These are phyloP conservation scores for Blastocladiella britannica DNA, from an alignment of 192 early-diverging fungal species.

Conservation along the genomic window DNA sequence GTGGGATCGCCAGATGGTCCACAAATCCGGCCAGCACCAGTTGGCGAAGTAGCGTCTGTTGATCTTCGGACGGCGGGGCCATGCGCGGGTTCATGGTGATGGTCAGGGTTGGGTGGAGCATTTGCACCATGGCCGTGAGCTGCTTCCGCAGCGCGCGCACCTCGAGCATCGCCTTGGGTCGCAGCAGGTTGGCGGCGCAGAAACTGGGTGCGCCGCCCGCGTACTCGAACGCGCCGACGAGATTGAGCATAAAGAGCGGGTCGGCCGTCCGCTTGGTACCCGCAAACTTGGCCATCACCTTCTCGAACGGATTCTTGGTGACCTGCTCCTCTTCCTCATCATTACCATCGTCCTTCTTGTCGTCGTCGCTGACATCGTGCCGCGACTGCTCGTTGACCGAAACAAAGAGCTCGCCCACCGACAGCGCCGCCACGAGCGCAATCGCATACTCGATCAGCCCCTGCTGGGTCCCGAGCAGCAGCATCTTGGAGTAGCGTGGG, in stretches of 20 bases:
- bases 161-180: slow-evolving; percentile 64
- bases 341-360: slow-evolving; percentile 24
- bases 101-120: slow-evolving; percentile 33
- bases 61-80: slow-evolving; percentile 37
- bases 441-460: slow-evolving; percentile 70
- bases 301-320: slow-evolving; percentile 6
- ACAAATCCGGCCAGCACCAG: slow-evolving; percentile 71
- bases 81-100: slow-evolving; percentile 39
- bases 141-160: slow-evolving; percentile 54
- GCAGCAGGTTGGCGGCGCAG: slow-evolving; percentile 62
- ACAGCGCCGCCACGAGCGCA: slow-evolving; percentile 73
- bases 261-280: slow-evolving; percentile 60
- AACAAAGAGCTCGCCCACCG: slow-evolving; percentile 85
- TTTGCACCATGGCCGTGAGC: slow-evolving; percentile 46
- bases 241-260: slow-evolving; percentile 59
- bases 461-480: slow-evolving; percentile 72
- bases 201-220: slow-evolving; percentile 40
- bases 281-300: slow-evolving; percentile 18
- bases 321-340: slow-evolving; percentile 23
- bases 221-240: slow-evolving; percentile 74
- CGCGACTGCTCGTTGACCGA: background rate
- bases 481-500: slow-evolving; percentile 60
- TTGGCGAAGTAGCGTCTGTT: slow-evolving; percentile 62
- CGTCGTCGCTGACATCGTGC: slow-evolving; percentile 4
- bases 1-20: slow-evolving; percentile 73